These are phyloP conservation scores for Colletotrichum higginsianum DNA, from an alignment of 2,329 filamentous ascomycete species.

Conservation along the genomic window DNA sequence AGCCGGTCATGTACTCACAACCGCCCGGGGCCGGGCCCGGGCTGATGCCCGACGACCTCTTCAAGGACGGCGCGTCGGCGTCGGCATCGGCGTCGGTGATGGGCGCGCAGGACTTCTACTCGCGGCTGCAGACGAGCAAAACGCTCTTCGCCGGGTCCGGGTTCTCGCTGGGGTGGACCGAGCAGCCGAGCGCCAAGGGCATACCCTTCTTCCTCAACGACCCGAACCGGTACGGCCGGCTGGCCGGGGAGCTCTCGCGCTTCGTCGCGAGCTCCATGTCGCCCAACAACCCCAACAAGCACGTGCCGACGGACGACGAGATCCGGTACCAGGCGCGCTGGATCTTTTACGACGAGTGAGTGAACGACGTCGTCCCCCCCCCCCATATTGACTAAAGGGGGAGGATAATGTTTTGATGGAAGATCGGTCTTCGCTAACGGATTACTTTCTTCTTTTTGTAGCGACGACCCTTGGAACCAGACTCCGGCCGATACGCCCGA, in stretches of 20 bases:
- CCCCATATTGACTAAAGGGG: too few relatives aligned
- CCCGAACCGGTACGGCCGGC: constrained; percentile 46
- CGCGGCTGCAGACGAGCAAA: constrained; percentile 19
- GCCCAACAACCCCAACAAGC: constrained; percentile 49
- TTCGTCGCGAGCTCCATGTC: constrained; percentile 50
- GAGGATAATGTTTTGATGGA: not conserved
- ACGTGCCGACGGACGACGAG: constrained; percentile 54
- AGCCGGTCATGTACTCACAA: not conserved
- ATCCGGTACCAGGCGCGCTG: constrained; percentile 52
- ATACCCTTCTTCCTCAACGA: constrained; percentile 45
- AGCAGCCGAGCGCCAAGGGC: constrained; percentile 11
- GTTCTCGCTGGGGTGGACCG: not conserved
- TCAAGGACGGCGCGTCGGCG: not conserved
- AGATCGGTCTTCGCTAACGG: not conserved
- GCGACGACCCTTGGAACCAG: constrained; percentile 42
- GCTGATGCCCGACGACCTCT: not conserved
- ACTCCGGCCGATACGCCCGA: constrained; percentile 37
- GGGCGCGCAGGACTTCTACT: constrained; percentile 16
- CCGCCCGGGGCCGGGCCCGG: not conserved
- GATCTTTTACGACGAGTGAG: constrained; percentile 51
- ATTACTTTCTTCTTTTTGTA: not conserved
- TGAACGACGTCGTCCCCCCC: not conserved
- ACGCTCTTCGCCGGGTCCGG: constrained; percentile 22
- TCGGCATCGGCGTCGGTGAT: not conserved
- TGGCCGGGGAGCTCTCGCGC: constrained; percentile 45